Evolutionary conservation across 2,329 filamentous ascomycete genomes (phyloP), one percentile per base, ranked within the genome.

Genomic region (Ophiostoma piceae): DNA sequence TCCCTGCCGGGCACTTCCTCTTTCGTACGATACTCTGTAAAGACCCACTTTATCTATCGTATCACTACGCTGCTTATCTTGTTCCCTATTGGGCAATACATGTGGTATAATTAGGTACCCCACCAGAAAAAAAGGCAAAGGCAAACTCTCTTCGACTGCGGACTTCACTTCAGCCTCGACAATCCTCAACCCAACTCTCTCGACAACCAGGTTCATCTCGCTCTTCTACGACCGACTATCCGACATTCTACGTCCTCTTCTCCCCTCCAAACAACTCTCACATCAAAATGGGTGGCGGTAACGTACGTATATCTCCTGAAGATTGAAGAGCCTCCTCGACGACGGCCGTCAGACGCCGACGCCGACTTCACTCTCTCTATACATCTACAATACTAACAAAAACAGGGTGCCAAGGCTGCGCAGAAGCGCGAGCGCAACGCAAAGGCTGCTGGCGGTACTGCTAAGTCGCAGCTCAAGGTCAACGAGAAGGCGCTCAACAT

Each of bases 401-500:
- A 32, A 29, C 73, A 79, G 78, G 78, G 78, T 78, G 78, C 78
- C 75, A 79, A 79, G 75, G 76, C 78, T 65, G 76, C 76, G 78
- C 86, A 89, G 80, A 91, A 91, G 86, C 89, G 90, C 74, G 90
- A 90, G 79, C 88, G 89, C 80, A 88, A 88, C 78, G 82, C 82
- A 73, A 90, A 90, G 80, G 85, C 90, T 73, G 78, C 78, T 73
- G 71, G 43, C 47, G 80, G 79, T 68, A 79, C 78, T 69, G 84
- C 85, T 73, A 89, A 88, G 81, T 91, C 89, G 73, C 89, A 91
- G 80, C 83, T 89, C 77, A 91, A 91, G 81, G 80, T 82, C 74
- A 93, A 93, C 82, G 83, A 85, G 75, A 83, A 88, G 74, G 90
- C 91, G 71, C 90, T 88, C 83, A 88, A 86, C 77, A 91, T 93